phyloP scores from a whole-genome alignment of 176 grass and related monocot species.

The Carex kokanica region DNA sequence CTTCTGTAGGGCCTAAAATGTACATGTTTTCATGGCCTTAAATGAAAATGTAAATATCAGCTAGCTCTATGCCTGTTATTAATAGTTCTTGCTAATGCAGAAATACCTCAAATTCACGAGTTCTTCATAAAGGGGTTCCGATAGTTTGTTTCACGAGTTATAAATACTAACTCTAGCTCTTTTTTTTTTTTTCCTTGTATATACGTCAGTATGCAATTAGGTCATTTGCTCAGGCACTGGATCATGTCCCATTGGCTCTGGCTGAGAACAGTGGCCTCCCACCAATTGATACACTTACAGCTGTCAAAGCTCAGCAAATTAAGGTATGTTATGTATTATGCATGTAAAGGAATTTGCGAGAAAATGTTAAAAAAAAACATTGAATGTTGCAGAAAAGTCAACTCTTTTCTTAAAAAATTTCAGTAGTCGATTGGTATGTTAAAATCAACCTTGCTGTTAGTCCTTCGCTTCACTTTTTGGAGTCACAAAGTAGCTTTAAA shows the following conservation, averaged over 20 bases:
- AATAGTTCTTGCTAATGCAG: not conserved
- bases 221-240: conserved; percentile 82
- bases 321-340: conserved; percentile 44
- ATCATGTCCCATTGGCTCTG: conserved; percentile 70
- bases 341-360: not conserved
- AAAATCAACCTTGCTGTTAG: not conserved
- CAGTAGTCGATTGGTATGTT: not conserved
- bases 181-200: conserved; percentile 19
- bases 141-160: not conserved
- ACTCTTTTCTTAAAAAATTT: not conserved
- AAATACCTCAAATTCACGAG: not conserved
- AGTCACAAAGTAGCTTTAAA: not conserved
- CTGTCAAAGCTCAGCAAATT: conserved; percentile 76
- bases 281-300: conserved; percentile 76
- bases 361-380: not conserved
- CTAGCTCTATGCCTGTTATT: not conserved
- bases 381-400: not conserved
- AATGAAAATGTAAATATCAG: not conserved
- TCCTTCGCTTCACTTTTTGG: not conserved
- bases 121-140: not conserved
- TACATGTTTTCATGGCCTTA: not conserved
- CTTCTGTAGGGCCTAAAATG: not conserved
- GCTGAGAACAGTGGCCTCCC: conserved; percentile 81
- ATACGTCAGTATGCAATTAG: conserved; percentile 82
- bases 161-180: not conserved